A percentile compares a stretch with the other conserved stretches of the same genome.
phyloP scores from a whole-genome alignment of 768 basidiomycete species.

The Grammothele lineata region DNA sequence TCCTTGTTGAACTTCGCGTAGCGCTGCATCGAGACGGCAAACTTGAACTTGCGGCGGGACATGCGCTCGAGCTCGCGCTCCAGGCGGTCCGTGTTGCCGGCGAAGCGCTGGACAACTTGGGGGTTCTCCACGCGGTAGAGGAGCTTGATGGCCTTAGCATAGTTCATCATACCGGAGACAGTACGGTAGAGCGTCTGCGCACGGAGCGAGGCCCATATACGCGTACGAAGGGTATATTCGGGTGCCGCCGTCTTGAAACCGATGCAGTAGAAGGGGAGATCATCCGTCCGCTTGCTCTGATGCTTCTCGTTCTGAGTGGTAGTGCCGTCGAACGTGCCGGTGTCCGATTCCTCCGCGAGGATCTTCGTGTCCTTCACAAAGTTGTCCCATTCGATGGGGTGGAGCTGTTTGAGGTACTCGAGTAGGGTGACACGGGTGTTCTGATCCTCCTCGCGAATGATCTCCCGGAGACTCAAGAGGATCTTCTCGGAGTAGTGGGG shows the following conservation, averaged over 20 bases:
- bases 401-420: constrained; percentile 97
- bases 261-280: constrained; percentile 98
- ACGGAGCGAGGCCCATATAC: constrained; percentile 98
- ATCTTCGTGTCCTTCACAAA: constrained; percentile 99
- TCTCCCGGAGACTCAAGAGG: constrained; percentile 91
- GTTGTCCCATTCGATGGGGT: constrained; percentile 99
- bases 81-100: constrained; percentile 92
- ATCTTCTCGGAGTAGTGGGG: constrained; percentile 99
- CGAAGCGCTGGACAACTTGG: constrained; percentile 92
- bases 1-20: constrained; percentile 99
- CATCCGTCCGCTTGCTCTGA: constrained; percentile 62
- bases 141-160: constrained; percentile 98
- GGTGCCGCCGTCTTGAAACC: constrained; percentile 99
- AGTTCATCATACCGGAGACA: constrained; percentile 99
- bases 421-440: constrained; percentile 95
- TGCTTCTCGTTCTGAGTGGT: constrained; percentile 68
- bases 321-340: constrained; percentile 44
- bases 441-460: constrained; percentile 96
- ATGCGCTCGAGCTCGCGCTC: constrained; percentile 96
- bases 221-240: constrained; percentile 96
- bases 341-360: constrained; percentile 79
- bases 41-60: constrained; percentile 98
- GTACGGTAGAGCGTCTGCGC: constrained; percentile 98
- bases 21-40: constrained; percentile 97
- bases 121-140: constrained; percentile 99